phyloP scores from a whole-genome alignment of 805 yeast species.

The Saccharomyces cerevisiae region DNA sequence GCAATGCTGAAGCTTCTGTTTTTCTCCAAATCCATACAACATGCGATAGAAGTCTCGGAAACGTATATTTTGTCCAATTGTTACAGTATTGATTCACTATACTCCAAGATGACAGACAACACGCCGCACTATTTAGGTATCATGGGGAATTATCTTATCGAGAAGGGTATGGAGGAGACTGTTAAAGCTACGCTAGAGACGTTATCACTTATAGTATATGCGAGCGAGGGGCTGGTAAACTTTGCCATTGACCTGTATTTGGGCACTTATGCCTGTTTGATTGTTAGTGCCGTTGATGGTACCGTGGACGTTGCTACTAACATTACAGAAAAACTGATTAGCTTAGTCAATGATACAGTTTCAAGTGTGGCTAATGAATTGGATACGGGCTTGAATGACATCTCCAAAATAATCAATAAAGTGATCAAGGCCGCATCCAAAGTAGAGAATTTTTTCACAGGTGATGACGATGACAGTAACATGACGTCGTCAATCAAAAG shows the following conservation, averaged over 20 bases:
- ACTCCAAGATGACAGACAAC: slow-evolving; percentile 31
- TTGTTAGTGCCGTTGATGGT: slow-evolving; percentile 66
- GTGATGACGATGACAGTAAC: slow-evolving; percentile 25
- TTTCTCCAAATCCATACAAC: slow-evolving; percentile 41
- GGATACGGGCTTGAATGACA: slow-evolving; percentile 54
- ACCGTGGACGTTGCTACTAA: slow-evolving; percentile 65
- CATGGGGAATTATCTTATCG: slow-evolving; percentile 46
- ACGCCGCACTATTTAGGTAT: slow-evolving; percentile 51
- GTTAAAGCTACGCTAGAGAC: slow-evolving; percentile 39
- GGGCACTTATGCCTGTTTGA: slow-evolving; percentile 82
- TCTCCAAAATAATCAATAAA: slow-evolving; percentile 50
- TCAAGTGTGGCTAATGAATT: slow-evolving; percentile 48
- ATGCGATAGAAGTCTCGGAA: slow-evolving; percentile 36
- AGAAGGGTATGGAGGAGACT: slow-evolving; percentile 39
- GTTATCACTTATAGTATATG: slow-evolving; percentile 42
- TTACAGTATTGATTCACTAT: slow-evolving; percentile 35
- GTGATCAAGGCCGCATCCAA: slow-evolving; percentile 43
- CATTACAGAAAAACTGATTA: slow-evolving; percentile 56
- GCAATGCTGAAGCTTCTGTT: slow-evolving; percentile 52
- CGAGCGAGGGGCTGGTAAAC: slow-evolving; percentile 48
- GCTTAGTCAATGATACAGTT: slow-evolving; percentile 54
- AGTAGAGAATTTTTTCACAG: slow-evolving; percentile 49
- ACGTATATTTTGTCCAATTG: slow-evolving; percentile 39
- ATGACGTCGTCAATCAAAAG: slow-evolving; percentile 26
- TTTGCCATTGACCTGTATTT: slow-evolving; percentile 65